These are phyloP conservation scores for Verticillium nonalfalfae DNA, from an alignment of 2,329 filamentous ascomycete species.

Conservation along the genomic window DNA sequence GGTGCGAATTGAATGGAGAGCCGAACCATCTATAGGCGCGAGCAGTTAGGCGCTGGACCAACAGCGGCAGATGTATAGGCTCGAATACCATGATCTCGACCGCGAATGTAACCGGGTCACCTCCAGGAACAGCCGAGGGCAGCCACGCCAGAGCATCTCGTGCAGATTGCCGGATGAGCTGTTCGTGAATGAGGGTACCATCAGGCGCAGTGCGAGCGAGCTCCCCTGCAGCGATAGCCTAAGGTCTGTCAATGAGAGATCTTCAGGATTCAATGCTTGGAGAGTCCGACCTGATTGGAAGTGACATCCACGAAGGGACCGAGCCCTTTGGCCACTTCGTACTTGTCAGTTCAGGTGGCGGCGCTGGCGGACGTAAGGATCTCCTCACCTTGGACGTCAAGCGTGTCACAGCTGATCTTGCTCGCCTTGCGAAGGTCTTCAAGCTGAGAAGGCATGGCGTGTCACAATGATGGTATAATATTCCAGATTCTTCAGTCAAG, in stretches of 20 bases:
- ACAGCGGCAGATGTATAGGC: background rate
- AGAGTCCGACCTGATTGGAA: slow-evolving; percentile 21
- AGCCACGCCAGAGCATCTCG: slow-evolving; percentile 14
- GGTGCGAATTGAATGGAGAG: slow-evolving; percentile 44
- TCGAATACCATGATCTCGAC: slow-evolving; percentile 45
- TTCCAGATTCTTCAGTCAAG: no score
- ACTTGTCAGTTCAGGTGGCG: slow-evolving; percentile 5
- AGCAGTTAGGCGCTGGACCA: background rate
- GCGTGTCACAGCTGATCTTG: slow-evolving; percentile 27
- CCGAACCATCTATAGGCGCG: slow-evolving; percentile 40
- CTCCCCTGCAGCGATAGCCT: slow-evolving; percentile 27
- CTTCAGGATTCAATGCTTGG: no score
- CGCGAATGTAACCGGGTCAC: slow-evolving; percentile 37
- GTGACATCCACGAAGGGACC: slow-evolving; percentile 29
- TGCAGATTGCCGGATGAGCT: slow-evolving; percentile 20
- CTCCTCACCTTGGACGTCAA: slow-evolving; percentile 24
- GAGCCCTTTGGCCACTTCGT: slow-evolving; percentile 20
- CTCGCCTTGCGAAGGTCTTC: slow-evolving; percentile 11
- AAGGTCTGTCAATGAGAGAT: background rate
- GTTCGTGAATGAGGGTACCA: slow-evolving; percentile 17
- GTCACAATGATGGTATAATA: background rate
- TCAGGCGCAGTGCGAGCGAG: slow-evolving; percentile 16
- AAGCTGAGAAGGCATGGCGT: background rate
- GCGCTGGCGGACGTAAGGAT: background rate
- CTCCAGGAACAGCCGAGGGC: slow-evolving; percentile 12